phyloP scores from a whole-genome alignment of 192 early-diverging fungal genomes.

The Coemansia sp. region DNA sequence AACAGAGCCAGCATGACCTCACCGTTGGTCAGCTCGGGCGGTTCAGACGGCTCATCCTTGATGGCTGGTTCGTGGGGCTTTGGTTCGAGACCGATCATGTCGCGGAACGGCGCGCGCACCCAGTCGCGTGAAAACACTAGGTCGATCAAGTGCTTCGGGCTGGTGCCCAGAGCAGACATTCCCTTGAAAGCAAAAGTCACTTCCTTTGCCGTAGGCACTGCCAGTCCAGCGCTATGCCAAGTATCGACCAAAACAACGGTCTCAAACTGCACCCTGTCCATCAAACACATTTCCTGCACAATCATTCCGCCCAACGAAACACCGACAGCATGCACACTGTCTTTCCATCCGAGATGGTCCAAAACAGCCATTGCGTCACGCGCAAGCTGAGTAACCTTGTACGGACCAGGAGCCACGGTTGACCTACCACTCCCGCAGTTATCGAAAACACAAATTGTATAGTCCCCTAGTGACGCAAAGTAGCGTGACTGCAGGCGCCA shows the following conservation, averaged over 20 bases:
- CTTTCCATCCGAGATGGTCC: constrained; percentile 69
- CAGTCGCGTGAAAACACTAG: constrained; percentile 42
- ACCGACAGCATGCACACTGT: constrained; percentile 71
- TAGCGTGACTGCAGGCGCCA: constrained; percentile 59
- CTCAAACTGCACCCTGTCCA: constrained; percentile 17
- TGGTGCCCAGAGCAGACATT: constrained; percentile 34
- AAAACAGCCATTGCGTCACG: constrained; percentile 65
- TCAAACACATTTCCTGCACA: constrained; percentile 62
- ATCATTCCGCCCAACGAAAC: constrained; percentile 89
- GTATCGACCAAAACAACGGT: constrained; percentile 40
- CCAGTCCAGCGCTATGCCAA: constrained; percentile 42
- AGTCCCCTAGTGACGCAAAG: constrained; percentile 63
- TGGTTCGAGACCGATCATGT: constrained; percentile 2
- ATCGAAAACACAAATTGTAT: constrained; percentile 74
- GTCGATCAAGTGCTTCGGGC: constrained; percentile 36
- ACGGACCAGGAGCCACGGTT: constrained; percentile 22
- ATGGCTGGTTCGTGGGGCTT: too few relatives aligned
- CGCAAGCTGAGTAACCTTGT: constrained; percentile 74
- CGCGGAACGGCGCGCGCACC: constrained; percentile 19
- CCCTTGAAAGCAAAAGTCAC: constrained; percentile 38
- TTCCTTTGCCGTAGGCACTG: constrained; percentile 42
- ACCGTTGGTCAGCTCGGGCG: constrained; percentile 11
- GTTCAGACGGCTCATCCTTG: not conserved
- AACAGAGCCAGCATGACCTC: constrained; percentile 28
- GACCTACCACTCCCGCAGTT: constrained; percentile 75